Evolutionary conservation across 139 green algal species (phyloP).

Genomic region (Coccomyxa sp.): DNA sequence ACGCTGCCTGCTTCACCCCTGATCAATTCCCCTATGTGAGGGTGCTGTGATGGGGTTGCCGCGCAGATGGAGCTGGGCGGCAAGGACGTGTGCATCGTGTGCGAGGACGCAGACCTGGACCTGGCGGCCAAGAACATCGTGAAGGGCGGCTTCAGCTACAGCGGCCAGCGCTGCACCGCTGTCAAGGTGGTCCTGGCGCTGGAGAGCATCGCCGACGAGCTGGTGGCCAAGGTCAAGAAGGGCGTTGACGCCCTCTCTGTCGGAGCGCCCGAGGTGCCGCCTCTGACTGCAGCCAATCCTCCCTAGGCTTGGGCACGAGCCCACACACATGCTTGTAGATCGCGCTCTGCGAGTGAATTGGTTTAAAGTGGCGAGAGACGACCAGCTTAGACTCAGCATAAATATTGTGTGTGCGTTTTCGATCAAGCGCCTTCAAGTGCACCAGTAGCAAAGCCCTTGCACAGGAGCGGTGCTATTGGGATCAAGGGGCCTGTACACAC

Average conservation of each 20-base stretch:
- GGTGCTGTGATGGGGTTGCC: background rate
- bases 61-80: slow-evolving; percentile 96
- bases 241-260: slow-evolving; percentile 46
- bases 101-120: slow-evolving; percentile 83
- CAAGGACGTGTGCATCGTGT: slow-evolving; percentile 94
- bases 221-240: slow-evolving; percentile 57
- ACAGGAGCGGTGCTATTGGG: too few relatives aligned
- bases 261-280: slow-evolving; percentile 40
- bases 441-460: too few relatives aligned
- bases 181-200: slow-evolving; percentile 81
- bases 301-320: too few relatives aligned
- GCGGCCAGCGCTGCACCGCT: slow-evolving; percentile 89
- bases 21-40: too few relatives aligned
- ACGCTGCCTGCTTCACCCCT: too few relatives aligned
- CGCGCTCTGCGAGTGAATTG: too few relatives aligned
- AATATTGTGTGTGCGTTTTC: too few relatives aligned
- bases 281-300: background rate
- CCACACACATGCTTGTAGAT: too few relatives aligned
- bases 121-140: slow-evolving; percentile 85
- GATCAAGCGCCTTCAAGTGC: too few relatives aligned
- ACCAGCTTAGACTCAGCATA: too few relatives aligned
- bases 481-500: too few relatives aligned
- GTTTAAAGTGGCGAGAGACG: too few relatives aligned
- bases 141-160: slow-evolving; percentile 91
- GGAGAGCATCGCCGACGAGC: slow-evolving; percentile 70